phyloP scores from a whole-genome alignment of 2,329 filamentous ascomycete species.

The Plectosphaerella cucumerina region DNA sequence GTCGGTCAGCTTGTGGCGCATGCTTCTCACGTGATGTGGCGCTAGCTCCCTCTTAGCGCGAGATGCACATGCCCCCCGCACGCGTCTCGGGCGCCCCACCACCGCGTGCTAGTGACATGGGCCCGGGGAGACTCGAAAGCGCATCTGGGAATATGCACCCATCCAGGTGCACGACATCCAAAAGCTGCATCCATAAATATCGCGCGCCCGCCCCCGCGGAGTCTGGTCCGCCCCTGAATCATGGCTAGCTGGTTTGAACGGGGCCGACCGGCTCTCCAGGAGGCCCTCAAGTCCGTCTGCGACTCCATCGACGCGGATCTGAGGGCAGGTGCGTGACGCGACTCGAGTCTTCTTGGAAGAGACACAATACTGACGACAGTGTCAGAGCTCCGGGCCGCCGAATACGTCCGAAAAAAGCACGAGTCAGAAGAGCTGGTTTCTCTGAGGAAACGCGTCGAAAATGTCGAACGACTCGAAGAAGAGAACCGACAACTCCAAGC shows the following conservation, averaged over 20 bases:
- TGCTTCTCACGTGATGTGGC: background rate
- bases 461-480: constrained; percentile 30
- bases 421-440: constrained; percentile 23
- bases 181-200: too few species aligned
- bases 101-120: too few species aligned
- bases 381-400: constrained; percentile 20
- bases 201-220: background rate
- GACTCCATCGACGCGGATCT: constrained; percentile 34
- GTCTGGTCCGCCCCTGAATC: background rate
- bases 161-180: background rate
- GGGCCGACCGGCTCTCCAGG: constrained; percentile 33
- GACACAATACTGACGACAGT: constrained; percentile 9
- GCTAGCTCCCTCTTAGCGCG: background rate
- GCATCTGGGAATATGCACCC: background rate
- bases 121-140: too few species aligned
- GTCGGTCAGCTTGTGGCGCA: background rate
- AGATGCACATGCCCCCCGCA: too few species aligned
- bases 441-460: constrained; percentile 24
- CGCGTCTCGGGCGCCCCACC: too few species aligned
- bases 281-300: constrained; percentile 34
- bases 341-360: constrained; percentile 14
- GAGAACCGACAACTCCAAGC: constrained; percentile 37
- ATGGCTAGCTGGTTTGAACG: constrained; percentile 36
- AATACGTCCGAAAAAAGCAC: constrained; percentile 11
- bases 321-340: constrained; percentile 24